Percentiles rank a stretch among this genome's conserved stretches.
Conservation (phyloP, 129 eudicot species). For the Pulicaria dysenterica region DNA sequence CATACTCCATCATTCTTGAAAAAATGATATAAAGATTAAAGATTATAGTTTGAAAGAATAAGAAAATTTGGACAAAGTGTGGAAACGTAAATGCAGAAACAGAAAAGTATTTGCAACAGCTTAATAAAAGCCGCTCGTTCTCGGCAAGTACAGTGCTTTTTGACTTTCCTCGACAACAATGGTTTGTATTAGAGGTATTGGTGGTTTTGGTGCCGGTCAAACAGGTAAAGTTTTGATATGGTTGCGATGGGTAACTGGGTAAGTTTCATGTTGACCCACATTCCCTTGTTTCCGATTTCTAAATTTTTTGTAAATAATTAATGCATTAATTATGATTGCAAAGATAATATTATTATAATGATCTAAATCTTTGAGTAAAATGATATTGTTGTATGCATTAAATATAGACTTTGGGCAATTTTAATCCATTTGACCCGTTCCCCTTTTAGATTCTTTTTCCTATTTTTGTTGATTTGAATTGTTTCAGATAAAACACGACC, state of each 20-base stretch:
- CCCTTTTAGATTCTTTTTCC: too few species aligned
- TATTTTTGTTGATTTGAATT: not conserved
- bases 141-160: not conserved
- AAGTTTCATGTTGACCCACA: too few species aligned
- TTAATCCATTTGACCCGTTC: too few species aligned
- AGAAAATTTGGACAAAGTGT: not conserved
- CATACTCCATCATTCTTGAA: not conserved
- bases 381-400: not conserved
- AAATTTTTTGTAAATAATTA: too few species aligned
- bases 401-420: not conserved
- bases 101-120: not conserved
- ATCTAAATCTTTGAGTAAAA: not conserved
- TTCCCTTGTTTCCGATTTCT: not conserved
- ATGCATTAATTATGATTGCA: not conserved
- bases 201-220: too few species aligned
- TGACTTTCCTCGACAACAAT: not conserved
- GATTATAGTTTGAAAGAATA: not conserved
- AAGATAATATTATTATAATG: not conserved
- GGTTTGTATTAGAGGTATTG: not conserved
- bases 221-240: too few species aligned
- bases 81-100: slow-evolving; percentile 2
- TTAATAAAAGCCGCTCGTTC: too few species aligned
- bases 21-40: not conserved
- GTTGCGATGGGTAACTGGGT: too few species aligned
- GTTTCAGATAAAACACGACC: slow-evolving; percentile 1